Percentiles rank a stretch among this genome's conserved stretches.
Evolutionary conservation across 225 moss, liverwort and hornwort genomes (phyloP).

Genomic region (Marchantia paleacea): DNA sequence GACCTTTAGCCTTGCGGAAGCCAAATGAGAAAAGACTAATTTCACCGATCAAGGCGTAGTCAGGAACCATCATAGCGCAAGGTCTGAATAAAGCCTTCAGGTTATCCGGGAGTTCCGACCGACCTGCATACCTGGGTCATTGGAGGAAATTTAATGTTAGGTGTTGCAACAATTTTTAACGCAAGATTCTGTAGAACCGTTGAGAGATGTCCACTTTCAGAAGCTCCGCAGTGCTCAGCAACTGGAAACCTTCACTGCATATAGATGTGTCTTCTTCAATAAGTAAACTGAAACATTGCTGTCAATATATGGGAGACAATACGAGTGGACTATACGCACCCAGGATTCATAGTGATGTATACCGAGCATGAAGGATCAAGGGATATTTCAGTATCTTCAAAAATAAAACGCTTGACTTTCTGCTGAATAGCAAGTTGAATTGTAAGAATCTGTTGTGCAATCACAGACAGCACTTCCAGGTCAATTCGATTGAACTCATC

Average conservation of each 20-base stretch:
- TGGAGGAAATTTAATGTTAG: background rate
- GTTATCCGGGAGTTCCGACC: conserved; percentile 83
- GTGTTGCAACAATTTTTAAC: no score
- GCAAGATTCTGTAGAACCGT: no score
- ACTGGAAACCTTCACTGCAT: background rate
- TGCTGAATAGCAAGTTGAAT: conserved; percentile 89
- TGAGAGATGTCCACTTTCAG: background rate
- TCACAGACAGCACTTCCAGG: conserved; percentile 78
- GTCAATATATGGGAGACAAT: background rate
- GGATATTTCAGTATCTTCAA: conserved; percentile 83
- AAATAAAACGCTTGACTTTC: conserved; percentile 75
- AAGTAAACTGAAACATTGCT: no score
- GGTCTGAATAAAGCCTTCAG: conserved; percentile 84
- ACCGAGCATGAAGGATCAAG: conserved; percentile 78
- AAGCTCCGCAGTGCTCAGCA: background rate
- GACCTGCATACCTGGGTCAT: conserved; percentile 70
- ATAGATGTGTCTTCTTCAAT: no score
- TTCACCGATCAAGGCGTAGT: conserved; percentile 85
- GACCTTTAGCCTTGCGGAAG: conserved; percentile 54
- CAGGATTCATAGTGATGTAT: conserved; percentile 96
- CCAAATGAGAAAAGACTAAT: conserved; percentile 93
- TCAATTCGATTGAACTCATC: conserved; percentile 93
- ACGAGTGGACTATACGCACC: conserved; percentile 35
- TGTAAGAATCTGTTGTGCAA: conserved; percentile 80
- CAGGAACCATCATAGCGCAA: conserved; percentile 95